These are phyloP conservation scores for Hydnomerulius pinastri DNA, from an alignment of 768 basidiomycete species.

Conservation along the genomic window DNA sequence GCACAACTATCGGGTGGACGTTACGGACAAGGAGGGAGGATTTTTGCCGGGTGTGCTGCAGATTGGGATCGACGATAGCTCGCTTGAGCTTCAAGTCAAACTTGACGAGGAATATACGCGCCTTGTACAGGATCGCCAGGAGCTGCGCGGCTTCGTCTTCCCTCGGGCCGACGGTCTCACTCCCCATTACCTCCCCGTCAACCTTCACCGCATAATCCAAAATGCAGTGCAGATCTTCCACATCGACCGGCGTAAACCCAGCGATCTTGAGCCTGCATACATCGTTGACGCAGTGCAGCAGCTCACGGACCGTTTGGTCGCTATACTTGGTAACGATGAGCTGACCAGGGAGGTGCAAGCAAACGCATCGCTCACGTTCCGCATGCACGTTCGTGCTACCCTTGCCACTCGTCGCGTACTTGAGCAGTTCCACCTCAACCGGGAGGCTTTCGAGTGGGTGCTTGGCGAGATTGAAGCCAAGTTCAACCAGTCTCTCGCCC, in stretches of 20 bases:
- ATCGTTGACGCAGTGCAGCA: conserved; percentile 80
- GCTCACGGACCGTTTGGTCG: conserved; percentile 73
- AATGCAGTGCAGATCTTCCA: conserved; percentile 97
- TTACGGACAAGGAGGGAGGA: conserved; percentile 78
- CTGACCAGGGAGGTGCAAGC: conserved; percentile 78
- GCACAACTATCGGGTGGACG: conserved; percentile 92
- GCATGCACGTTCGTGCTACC: conserved; percentile 89
- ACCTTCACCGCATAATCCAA: conserved; percentile 92
- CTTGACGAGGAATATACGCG: conserved; percentile 78
- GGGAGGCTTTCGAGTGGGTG: conserved; percentile 98
- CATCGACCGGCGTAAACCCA: conserved; percentile 90
- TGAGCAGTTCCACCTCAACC: conserved; percentile 84
- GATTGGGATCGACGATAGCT: conserved; percentile 84
- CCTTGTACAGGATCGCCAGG: conserved; percentile 70
- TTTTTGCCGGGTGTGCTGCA: conserved; percentile 82
- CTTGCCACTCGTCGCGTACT: conserved; percentile 86
- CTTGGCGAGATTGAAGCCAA: conserved; percentile 92
- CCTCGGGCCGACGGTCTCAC: conserved; percentile 66
- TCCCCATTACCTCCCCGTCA: conserved; percentile 91
- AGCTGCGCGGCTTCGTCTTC: conserved; percentile 85
- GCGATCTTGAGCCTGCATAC: conserved; percentile 86
- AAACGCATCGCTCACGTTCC: conserved; percentile 90
- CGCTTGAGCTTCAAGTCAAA: conserved; percentile 77
- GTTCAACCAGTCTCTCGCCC: conserved; percentile 89
- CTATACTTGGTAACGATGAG: conserved; percentile 84